A percentile compares a stretch with the other conserved stretches of the same genome.
phyloP scores from a whole-genome alignment of 2,329 filamentous ascomycete species.

The Byssochlamys sp. region DNA sequence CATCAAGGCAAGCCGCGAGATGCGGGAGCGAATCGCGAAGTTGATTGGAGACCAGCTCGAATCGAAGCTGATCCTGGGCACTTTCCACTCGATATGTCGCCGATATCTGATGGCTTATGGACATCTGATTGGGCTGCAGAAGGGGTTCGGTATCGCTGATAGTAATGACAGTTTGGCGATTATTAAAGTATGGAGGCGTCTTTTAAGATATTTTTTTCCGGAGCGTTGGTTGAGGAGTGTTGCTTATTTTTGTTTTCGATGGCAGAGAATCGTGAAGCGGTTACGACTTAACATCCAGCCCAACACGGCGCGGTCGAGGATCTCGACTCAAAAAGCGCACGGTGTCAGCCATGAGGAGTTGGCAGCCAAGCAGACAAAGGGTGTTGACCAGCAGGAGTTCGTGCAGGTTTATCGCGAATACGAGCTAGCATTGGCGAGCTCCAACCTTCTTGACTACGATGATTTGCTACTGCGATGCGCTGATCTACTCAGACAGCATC shows the following conservation, averaged over 20 bases:
- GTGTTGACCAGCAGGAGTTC: constrained; percentile 54
- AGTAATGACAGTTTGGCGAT: constrained; percentile 69
- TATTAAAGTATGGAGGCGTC: constrained; percentile 43
- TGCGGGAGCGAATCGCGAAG: constrained; percentile 76
- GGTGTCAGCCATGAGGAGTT: constrained; percentile 40
- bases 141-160: constrained; percentile 85
- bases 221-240: not conserved
- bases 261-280: constrained; percentile 65
- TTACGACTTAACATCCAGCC: constrained; percentile 59
- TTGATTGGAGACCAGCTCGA: constrained; percentile 70
- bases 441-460: constrained; percentile 87
- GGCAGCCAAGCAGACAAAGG: constrained; percentile 24
- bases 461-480: constrained; percentile 78
- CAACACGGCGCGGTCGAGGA: constrained; percentile 60
- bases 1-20: constrained; percentile 85
- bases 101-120: constrained; percentile 79
- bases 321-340: constrained; percentile 55
- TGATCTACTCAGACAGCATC: constrained; percentile 62
- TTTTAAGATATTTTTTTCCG: not conserved
- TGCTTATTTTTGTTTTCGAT: constrained; percentile 6
- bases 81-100: constrained; percentile 86
- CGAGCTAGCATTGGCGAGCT: constrained; percentile 60
- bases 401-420: constrained; percentile 63
- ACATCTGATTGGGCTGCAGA: constrained; percentile 67
- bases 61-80: constrained; percentile 72